A percentile compares a stretch with the other conserved stretches of the same genome.
phyloP scores from a whole-genome alignment of 352 stramenopile species.

The Pythium plurisporium region DNA sequence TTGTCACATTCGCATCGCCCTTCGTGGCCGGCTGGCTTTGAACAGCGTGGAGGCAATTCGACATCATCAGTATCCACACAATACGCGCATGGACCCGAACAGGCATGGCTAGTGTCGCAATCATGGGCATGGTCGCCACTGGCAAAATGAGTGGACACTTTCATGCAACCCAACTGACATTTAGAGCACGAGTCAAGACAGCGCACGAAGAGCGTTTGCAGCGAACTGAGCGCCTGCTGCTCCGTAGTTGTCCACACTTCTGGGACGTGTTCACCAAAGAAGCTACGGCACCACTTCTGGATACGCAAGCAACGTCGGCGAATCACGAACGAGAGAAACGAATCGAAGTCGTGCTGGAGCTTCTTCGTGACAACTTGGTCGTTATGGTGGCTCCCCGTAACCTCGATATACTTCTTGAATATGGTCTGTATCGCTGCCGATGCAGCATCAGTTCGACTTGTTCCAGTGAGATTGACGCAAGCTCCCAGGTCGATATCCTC shows the following conservation, averaged over 20 bases:
- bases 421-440: conserved; percentile 26
- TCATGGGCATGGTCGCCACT: conserved; percentile 27
- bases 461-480: conserved; percentile 17
- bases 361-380: background rate
- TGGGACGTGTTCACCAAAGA: conserved; percentile 32
- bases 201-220: conserved; percentile 50
- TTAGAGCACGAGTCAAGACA: conserved; percentile 50
- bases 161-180: conserved; percentile 64
- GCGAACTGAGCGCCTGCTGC: conserved; percentile 36
- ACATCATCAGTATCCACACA: conserved; percentile 28
- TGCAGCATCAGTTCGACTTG: conserved; percentile 17
- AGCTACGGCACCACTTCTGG: conserved; percentile 33
- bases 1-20: conserved; percentile 56
- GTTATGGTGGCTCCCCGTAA: conserved; percentile 10
- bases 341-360: conserved; percentile 45
- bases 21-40: conserved; percentile 55
- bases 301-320: conserved; percentile 52
- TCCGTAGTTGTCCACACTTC: conserved; percentile 49
- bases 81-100: conserved; percentile 42
- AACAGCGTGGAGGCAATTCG: conserved; percentile 34
- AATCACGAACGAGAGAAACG: conserved; percentile 51
- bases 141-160: conserved; percentile 33
- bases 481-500: conserved; percentile 45
- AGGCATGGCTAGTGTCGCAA: conserved; percentile 49
- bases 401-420: conserved; percentile 28